Base-by-base conservation (phyloP, 257 asterid species). In the Lantana camara region DNA sequence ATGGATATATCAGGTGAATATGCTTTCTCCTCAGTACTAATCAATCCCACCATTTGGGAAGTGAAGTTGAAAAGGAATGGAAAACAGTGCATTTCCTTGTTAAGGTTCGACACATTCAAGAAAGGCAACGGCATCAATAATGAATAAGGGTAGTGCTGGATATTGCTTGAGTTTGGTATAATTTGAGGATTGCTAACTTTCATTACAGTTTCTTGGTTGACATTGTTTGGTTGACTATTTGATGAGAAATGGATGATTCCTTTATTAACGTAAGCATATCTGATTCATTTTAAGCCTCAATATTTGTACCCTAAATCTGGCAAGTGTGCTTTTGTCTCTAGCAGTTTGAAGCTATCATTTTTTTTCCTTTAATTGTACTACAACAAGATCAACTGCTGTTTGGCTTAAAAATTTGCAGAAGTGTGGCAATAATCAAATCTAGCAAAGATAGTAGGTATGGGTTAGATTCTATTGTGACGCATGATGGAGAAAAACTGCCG, bases 401-500 rank as follows among this genome's bases (percentile, higher is more conserved):
- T 13, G 57, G 27, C 37, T 67, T 64, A 45, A 69, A 61, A 66
- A 68, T 60, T 62, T 76, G 87, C 96, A 94, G 99, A 79, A 82
- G 66, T 20, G 85, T 83, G 4, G 91, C 87, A 58, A 74, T 94
- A 35, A 80, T 94, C 81, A 94, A 90, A 42, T 88, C 99, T 3
- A 77, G 69, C 79, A 94, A 88, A 80, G 96, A 86, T 77, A 80
- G 74, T 22, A 77, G 99, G 74, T 94, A 94, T 20, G 96, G 76
- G 44, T 62, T 82, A 60, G 93, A 90, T 69, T 84, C 88, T 57
- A 74, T 94, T 23, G 97, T 86, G 76, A 90, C 96, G 1, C 99
- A 90, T 60, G 95, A 88, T 53, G 97, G 99, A 46, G 90, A 83
- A 61, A 94, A 77, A 72, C 71, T 86, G 60, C 95, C 96, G 4